Evolutionary conservation across 2,329 filamentous ascomycete species (phyloP).

Genomic region (Alternaria brassicicola): DNA sequence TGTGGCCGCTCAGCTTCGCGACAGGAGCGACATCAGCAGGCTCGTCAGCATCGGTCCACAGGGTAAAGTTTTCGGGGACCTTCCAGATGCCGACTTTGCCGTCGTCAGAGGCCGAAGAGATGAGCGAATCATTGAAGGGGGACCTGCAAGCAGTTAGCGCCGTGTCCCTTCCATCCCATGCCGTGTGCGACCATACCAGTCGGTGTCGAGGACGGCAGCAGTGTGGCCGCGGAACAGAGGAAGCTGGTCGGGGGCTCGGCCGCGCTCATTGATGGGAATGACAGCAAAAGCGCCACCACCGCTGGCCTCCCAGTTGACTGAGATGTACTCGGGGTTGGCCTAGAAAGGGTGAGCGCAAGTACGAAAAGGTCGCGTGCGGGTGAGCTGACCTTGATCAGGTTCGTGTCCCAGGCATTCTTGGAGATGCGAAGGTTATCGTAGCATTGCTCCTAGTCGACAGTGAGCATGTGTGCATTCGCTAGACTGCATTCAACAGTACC

Average conservation of each 20-base stretch:
- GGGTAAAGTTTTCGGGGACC: constrained; percentile 84
- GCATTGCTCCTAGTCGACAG: constrained; percentile 74
- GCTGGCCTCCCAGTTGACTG: constrained; percentile 97
- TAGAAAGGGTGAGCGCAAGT: constrained; percentile 51
- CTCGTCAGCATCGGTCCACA: constrained; percentile 84
- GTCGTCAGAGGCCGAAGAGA: constrained; percentile 95
- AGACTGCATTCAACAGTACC: constrained; percentile 48
- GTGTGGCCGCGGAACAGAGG: constrained; percentile 97
- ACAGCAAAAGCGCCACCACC: constrained; percentile 97
- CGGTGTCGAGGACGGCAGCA: constrained; percentile 92
- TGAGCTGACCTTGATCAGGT: constrained; percentile 84
- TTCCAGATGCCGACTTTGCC: constrained; percentile 97
- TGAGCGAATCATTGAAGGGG: constrained; percentile 91
- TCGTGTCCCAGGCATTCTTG: constrained; percentile 99
- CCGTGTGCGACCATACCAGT: constrained; percentile 68
- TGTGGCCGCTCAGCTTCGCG: constrained; percentile 82
- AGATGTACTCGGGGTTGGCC: constrained; percentile 94
- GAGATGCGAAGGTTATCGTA: constrained; percentile 98
- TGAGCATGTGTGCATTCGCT: constrained; percentile 18
- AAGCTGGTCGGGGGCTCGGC: constrained; percentile 88
- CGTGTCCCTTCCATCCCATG: neutral
- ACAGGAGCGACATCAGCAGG: constrained; percentile 80
- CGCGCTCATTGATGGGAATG: constrained; percentile 86
- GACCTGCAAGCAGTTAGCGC: constrained; percentile 64
- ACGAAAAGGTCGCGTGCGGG: constrained; percentile 36